Conservation (phyloP, 2,329 filamentous ascomycete species). For the Arthrobotrys conoides region DNA sequence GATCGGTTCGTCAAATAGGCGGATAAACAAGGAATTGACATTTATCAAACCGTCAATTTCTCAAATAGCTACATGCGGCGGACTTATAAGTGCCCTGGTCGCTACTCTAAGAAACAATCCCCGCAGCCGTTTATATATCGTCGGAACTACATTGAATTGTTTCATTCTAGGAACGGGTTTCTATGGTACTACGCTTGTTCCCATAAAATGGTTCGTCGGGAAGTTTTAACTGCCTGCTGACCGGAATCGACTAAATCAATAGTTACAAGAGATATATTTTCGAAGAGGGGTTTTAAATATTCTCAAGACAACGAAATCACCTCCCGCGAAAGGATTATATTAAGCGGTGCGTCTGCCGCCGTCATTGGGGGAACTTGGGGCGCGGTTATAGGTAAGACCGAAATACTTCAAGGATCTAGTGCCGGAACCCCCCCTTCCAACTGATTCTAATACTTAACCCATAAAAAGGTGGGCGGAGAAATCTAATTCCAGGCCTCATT, state of each 20-base stretch:
- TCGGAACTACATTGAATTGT: conserved; percentile 48
- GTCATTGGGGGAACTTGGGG: conserved; percentile 48
- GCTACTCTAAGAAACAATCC: conserved; percentile 45
- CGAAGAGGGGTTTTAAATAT: conserved; percentile 17
- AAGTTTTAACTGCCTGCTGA: too few relatives aligned
- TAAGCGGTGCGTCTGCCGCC: conserved; percentile 42
- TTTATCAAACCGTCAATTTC: neutral
- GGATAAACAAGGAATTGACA: neutral
- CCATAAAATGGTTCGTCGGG: neutral
- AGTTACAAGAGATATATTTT: conserved; percentile 50
- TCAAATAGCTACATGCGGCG: conserved; percentile 38
- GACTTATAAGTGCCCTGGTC: conserved; percentile 41
- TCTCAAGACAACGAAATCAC: neutral
- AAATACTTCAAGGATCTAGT: neutral
- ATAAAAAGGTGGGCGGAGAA: conserved; percentile 46
- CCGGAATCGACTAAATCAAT: neutral
- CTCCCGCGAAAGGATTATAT: conserved; percentile 4
- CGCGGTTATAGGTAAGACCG: conserved; percentile 38
- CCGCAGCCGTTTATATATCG: conserved; percentile 38
- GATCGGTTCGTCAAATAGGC: neutral
- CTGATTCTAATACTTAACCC: neutral
- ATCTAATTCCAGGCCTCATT: conserved; percentile 40
- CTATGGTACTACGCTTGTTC: conserved; percentile 29
- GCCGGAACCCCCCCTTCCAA: neutral
- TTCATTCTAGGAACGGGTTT: conserved; percentile 48